These are phyloP conservation scores for Pleochaeta shiraiana DNA, from an alignment of 2,329 filamentous ascomycete species.

Conservation along the genomic window DNA sequence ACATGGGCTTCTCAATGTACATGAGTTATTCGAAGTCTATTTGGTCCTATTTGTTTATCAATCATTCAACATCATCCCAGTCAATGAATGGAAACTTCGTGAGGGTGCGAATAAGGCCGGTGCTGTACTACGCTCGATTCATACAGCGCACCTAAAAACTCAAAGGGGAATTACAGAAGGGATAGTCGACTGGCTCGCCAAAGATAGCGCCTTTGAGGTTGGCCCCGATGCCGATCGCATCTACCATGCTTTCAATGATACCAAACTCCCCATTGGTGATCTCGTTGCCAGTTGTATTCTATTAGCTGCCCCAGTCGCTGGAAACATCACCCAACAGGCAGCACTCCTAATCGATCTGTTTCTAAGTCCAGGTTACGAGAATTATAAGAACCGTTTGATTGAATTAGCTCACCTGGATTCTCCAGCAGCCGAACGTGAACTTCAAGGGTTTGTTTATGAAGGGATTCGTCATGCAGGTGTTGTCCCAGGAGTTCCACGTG, in stretches of 20 bases:
- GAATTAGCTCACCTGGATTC: constrained; percentile 26
- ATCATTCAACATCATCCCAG: constrained; percentile 29
- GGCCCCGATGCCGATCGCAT: constrained; percentile 27
- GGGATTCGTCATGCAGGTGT: constrained; percentile 31
- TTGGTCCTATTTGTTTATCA: constrained; percentile 28
- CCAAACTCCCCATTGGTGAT: constrained; percentile 25
- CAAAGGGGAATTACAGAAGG: constrained; percentile 22
- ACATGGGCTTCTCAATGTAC: constrained; percentile 28
- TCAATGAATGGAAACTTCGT: constrained; percentile 26
- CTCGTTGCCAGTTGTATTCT: constrained; percentile 28
- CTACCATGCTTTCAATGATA: constrained; percentile 26
- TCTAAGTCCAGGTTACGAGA: constrained; percentile 26
- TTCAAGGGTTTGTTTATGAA: constrained; percentile 31
- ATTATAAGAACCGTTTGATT: constrained; percentile 28
- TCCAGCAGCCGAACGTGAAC: constrained; percentile 22
- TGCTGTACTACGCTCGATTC: constrained; percentile 20
- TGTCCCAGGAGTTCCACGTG: constrained; percentile 28
- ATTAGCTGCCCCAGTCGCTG: constrained; percentile 27
- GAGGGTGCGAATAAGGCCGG: constrained; percentile 23
- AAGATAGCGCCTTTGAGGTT: constrained; percentile 27
- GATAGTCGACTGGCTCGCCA: constrained; percentile 25
- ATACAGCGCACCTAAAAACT: constrained; percentile 24
- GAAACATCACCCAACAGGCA: constrained; percentile 30
- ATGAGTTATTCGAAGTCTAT: constrained; percentile 25
- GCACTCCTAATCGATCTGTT: constrained; percentile 30